phyloP scores from a whole-genome alignment of 495 filamentous ascomycete species.

The Xylaria sp. region DNA sequence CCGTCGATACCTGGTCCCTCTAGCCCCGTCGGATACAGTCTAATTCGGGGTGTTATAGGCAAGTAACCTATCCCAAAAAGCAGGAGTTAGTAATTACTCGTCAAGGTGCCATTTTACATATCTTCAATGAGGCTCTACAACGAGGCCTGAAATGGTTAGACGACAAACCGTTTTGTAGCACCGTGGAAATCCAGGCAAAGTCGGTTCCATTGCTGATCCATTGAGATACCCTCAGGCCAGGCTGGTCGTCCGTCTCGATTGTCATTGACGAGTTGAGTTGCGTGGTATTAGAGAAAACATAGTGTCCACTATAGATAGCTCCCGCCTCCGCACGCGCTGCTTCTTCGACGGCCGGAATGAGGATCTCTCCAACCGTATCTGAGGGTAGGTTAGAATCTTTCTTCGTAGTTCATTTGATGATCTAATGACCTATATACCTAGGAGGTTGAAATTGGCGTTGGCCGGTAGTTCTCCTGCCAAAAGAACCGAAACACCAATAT shows the following conservation, averaged over 20 bases:
- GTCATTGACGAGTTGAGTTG: slow-evolving; percentile 52
- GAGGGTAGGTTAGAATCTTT: slow-evolving; percentile 19
- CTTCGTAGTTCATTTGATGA: background rate
- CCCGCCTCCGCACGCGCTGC: slow-evolving; percentile 49
- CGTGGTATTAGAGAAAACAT: slow-evolving; percentile 36
- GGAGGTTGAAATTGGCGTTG: slow-evolving; percentile 44
- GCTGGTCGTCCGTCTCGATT: slow-evolving; percentile 47
- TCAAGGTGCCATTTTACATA: background rate
- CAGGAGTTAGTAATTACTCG: background rate
- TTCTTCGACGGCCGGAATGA: slow-evolving; percentile 47
- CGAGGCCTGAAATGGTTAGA: background rate
- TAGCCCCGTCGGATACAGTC: slow-evolving; percentile 54
- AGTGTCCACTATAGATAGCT: slow-evolving; percentile 48
- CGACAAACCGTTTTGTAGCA: slow-evolving; percentile 36
- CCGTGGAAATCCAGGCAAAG: slow-evolving; percentile 43
- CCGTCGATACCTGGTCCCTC: slow-evolving; percentile 39
- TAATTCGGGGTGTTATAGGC: slow-evolving; percentile 41
- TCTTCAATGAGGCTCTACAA: background rate
- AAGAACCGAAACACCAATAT: slow-evolving; percentile 60
- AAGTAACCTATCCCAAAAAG: slow-evolving; percentile 25
- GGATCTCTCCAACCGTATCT: slow-evolving; percentile 42
- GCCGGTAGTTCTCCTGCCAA: slow-evolving; percentile 51
- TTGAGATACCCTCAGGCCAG: slow-evolving; percentile 52
- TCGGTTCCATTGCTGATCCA: slow-evolving; percentile 63
- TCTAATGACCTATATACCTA: slow-evolving; percentile 31